A percentile compares a stretch with the other conserved stretches of the same genome.
phyloP scores from a whole-genome alignment of 805 yeast genomes.

The Schwanniomyces pseudopolymorphus region DNA sequence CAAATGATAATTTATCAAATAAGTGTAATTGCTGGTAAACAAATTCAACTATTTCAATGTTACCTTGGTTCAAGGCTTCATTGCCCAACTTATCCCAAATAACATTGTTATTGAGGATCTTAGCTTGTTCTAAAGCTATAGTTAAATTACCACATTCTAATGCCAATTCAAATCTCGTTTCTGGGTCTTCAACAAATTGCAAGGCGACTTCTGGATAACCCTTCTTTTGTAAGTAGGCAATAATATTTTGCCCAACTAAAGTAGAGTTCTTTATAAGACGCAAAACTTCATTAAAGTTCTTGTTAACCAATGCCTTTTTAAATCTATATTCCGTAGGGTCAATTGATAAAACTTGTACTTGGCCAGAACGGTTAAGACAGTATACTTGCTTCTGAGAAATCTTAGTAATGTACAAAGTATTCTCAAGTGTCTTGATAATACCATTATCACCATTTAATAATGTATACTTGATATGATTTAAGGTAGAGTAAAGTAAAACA shows the following conservation, averaged over 20 bases:
- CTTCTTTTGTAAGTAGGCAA: slow-evolving; percentile 88
- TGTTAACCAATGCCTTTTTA: slow-evolving; percentile 87
- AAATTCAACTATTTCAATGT: slow-evolving; percentile 78
- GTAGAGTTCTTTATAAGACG: slow-evolving; percentile 85
- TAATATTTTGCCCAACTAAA: slow-evolving; percentile 95
- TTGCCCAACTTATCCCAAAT: slow-evolving; percentile 82
- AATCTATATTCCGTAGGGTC: slow-evolving; percentile 98
- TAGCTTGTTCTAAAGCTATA: slow-evolving; percentile 88
- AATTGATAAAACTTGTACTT: slow-evolving; percentile 71
- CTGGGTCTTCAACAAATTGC: slow-evolving; percentile 95
- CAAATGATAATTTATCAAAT: slow-evolving; percentile 86
- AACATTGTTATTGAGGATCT: slow-evolving; percentile 60
- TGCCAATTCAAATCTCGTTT: slow-evolving; percentile 93
- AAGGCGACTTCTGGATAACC: slow-evolving; percentile 98
- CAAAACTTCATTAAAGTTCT: slow-evolving; percentile 87
- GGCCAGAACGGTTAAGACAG: slow-evolving; percentile 83
- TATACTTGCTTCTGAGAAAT: slow-evolving; percentile 70
- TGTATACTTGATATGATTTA: slow-evolving; percentile 93
- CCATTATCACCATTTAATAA: slow-evolving; percentile 94
- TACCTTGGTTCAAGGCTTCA: slow-evolving; percentile 90
- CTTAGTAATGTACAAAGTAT: slow-evolving; percentile 78
- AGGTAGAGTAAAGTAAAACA: slow-evolving; percentile 87
- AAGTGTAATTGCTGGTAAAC: slow-evolving; percentile 84
- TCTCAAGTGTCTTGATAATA: slow-evolving; percentile 86
- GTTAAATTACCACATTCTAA: slow-evolving; percentile 87